Percentiles rank a stretch among this genome's conserved stretches.
Conservation (phyloP, 2,329 filamentous ascomycete species). For the Cladophialophora psammophila region DNA sequence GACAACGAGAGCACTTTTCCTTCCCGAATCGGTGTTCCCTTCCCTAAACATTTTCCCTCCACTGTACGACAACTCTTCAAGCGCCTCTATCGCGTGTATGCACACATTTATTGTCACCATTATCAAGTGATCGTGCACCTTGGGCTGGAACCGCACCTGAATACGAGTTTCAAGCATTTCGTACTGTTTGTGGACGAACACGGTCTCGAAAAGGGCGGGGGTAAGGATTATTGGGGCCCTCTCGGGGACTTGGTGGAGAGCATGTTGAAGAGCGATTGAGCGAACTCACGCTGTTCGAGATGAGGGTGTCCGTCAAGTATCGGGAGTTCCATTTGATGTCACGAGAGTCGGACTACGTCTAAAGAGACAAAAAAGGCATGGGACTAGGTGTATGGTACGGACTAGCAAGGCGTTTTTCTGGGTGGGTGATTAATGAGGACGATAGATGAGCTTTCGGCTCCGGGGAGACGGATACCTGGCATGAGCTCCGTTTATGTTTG, state of each 20-base stretch:
- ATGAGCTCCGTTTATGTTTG: conserved; percentile 3
- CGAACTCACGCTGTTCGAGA: not conserved
- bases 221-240: conserved; percentile 97
- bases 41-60: conserved; percentile 88
- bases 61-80: conserved; percentile 97
- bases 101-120: conserved; percentile 99
- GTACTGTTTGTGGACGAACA: conserved; percentile 99
- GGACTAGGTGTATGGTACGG: not conserved
- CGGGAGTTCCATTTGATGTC: not conserved
- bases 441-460: no score
- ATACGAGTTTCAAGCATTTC: conserved; percentile 99
- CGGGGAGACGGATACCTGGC: conserved; percentile 4
- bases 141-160: conserved; percentile 93
- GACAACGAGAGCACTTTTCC: conserved; percentile 96
- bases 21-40: conserved; percentile 91
- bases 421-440: not conserved
- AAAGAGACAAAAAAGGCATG: not conserved
- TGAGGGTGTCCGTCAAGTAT: not conserved
- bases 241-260: conserved; percentile 95
- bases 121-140: conserved; percentile 96
- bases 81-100: conserved; percentile 97
- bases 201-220: conserved; percentile 73
- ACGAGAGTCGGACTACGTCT: not conserved
- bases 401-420: conserved; percentile 1
- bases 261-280: conserved; percentile 89